Evolutionary conservation across 805 yeast genomes (phyloP), one percentile per base, ranked within the genome.

Genomic region (Saccharomyces mikatae): DNA sequence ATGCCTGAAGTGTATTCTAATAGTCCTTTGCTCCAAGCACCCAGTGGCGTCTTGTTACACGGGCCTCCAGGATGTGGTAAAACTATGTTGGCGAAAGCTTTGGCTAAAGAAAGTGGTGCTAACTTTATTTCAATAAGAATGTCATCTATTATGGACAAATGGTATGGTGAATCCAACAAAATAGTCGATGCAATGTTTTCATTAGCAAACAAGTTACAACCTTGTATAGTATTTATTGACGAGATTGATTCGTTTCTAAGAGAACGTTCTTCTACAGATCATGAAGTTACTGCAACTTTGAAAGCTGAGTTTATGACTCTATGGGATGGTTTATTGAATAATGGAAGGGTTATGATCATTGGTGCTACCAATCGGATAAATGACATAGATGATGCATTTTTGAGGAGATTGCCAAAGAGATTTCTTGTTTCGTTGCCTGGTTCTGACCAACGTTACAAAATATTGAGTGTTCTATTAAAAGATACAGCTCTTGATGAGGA

Each of bases 41-140:
- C 99, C 1, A 90, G 89, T 65, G 99, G 99, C 46, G 97, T 92
- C 2, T 73, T 92, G 36, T 76, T 91, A 50, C 84, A 89, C 66
- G 98, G 98, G 0, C 97, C 98, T 2, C 98, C 98, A 0, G 98
- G 98, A 0, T 92, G 97, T 70, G 98, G 98, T 53, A 92, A 92
- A 71, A 92, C 98, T 3, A 89, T 92, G 97, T 75, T 92, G 62
- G 98, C 97, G 9, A 92, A 91, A 70, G 97, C 97, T 0, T 78
- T 92, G 41, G 98, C 98, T 0, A 80, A 82, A 54, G 97, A 91
- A 69, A 84, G 95, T 60, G 89, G 89, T 0, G 98, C 98, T 0
- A 89, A 85, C 62, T 92, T 92, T 71, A 80, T 92, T 50, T 89
- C 91, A 62, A 86, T 92, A 51, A 79, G 96, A 69, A 87, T 92